Percentiles rank a stretch among this genome's conserved stretches.
Evolutionary conservation across 306 rosid genomes (phyloP).

Genomic region (Lathyrus oleraceus): DNA sequence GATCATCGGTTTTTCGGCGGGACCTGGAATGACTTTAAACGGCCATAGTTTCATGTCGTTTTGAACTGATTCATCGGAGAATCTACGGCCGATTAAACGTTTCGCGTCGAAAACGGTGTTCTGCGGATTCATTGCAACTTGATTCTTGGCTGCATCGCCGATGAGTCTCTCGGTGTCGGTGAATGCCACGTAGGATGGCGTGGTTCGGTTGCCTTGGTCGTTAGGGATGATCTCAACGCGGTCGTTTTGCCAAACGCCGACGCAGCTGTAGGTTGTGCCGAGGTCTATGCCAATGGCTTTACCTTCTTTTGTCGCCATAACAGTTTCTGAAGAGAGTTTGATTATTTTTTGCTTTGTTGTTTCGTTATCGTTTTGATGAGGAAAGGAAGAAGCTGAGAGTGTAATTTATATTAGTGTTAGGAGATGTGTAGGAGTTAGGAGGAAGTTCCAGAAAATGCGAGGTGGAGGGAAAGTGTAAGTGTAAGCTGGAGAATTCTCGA

Average conservation of each 20-base stretch:
- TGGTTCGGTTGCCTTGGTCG: slow-evolving; percentile 87
- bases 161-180: slow-evolving; percentile 78
- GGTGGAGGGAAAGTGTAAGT: not conserved
- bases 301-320: slow-evolving; percentile 72
- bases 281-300: slow-evolving; percentile 89
- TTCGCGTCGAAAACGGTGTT: slow-evolving; percentile 89
- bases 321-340: not conserved
- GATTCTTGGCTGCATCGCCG: slow-evolving; percentile 91
- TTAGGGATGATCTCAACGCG: slow-evolving; percentile 86
- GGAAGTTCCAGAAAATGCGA: slow-evolving; percentile 19
- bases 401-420: slow-evolving; percentile 2
- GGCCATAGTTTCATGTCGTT: slow-evolving; percentile 90
- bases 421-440: not conserved
- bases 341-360: not conserved
- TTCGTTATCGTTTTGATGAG: not conserved
- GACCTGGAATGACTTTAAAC: slow-evolving; percentile 64
- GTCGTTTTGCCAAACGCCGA: slow-evolving; percentile 79
- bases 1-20: slow-evolving; percentile 74
- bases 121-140: slow-evolving; percentile 80
- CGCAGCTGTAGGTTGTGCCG: slow-evolving; percentile 91
- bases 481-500: slow-evolving; percentile 48
- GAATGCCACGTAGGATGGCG: slow-evolving; percentile 89
- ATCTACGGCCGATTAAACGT: slow-evolving; percentile 69
- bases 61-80: slow-evolving; percentile 63
- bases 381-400: too few species aligned